Evolutionary conservation across 306 rosid genomes (phyloP).

Genomic region (Pterocarpus santalinus): DNA sequence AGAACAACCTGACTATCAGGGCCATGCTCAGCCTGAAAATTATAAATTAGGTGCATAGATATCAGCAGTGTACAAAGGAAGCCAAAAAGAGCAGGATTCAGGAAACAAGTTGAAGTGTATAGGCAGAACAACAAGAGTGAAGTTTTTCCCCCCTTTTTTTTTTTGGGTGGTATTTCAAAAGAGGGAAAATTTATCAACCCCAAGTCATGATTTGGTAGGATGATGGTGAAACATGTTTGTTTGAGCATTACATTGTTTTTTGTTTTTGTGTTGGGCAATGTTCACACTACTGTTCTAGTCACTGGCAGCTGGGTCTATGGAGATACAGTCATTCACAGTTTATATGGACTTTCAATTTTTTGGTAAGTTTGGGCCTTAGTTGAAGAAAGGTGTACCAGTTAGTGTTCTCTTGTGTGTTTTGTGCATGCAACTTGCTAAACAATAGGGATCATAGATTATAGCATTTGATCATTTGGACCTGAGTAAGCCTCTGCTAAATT

Average conservation of each 20-base stretch:
- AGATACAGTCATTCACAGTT: not conserved
- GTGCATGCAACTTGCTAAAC: not conserved
- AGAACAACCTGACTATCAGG: slow-evolving; percentile 99
- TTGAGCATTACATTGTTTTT: not conserved
- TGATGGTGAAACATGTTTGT: not conserved
- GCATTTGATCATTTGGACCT: no score
- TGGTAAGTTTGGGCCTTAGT: slow-evolving; percentile 12
- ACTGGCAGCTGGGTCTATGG: not conserved
- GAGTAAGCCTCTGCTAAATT: no score
- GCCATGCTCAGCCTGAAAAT: slow-evolving; percentile 97
- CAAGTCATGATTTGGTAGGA: not conserved
- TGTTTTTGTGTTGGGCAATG: not conserved
- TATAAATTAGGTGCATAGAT: slow-evolving; percentile 32
- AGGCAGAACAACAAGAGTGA: not conserved
- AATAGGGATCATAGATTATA: no score
- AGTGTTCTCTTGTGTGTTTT: not conserved
- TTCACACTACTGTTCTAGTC: no score
- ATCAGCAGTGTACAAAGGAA: slow-evolving; percentile 40
- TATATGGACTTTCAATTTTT: not conserved
- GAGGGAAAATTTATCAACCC: not conserved
- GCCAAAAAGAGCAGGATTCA: not conserved
- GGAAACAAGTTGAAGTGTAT: not conserved
- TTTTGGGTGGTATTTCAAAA: not conserved
- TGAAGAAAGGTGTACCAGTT: not conserved
- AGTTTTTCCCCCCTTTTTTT: no score